Conservation (phyloP, 805 yeast genomes). For the Ogataea pini region DNA sequence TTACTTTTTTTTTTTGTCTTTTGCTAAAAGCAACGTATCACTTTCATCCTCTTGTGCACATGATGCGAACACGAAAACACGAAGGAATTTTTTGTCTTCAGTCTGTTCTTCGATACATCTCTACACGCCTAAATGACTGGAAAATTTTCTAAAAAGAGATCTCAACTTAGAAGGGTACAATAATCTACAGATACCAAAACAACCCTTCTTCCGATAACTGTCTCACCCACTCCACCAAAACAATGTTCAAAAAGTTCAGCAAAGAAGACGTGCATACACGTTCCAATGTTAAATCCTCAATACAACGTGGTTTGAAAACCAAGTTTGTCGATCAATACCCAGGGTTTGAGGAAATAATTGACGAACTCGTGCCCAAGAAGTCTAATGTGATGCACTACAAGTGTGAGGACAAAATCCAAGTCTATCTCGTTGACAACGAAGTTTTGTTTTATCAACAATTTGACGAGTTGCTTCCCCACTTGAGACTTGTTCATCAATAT, state of each 20-base stretch:
- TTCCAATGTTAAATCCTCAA: constrained; percentile 89
- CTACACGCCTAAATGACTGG: constrained; percentile 1
- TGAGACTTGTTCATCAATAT: constrained; percentile 75
- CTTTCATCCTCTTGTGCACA: background rate
- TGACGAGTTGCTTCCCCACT: constrained; percentile 74
- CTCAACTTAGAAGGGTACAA: background rate
- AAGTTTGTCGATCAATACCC: constrained; percentile 76
- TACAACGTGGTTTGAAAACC: constrained; percentile 83
- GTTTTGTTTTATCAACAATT: constrained; percentile 80
- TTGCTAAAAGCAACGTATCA: constrained; percentile 4
- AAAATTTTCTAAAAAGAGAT: background rate
- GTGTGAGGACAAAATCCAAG: constrained; percentile 86
- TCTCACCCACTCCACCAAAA: too few relatives aligned
- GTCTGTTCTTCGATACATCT: background rate
- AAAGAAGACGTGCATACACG: constrained; percentile 88
- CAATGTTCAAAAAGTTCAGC: constrained; percentile 54
- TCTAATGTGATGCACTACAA: constrained; percentile 76
- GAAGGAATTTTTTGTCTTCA: background rate
- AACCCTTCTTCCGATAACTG: too few relatives aligned
- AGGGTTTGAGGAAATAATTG: constrained; percentile 71
- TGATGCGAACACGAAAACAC: background rate
- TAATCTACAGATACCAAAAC: background rate
- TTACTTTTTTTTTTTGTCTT: background rate
- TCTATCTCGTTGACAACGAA: constrained; percentile 71
- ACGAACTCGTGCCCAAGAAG: constrained; percentile 84